These are phyloP conservation scores for Marchantia polymorpha DNA, from an alignment of 225 moss, liverwort and hornwort genomes.

Conservation along the genomic window DNA sequence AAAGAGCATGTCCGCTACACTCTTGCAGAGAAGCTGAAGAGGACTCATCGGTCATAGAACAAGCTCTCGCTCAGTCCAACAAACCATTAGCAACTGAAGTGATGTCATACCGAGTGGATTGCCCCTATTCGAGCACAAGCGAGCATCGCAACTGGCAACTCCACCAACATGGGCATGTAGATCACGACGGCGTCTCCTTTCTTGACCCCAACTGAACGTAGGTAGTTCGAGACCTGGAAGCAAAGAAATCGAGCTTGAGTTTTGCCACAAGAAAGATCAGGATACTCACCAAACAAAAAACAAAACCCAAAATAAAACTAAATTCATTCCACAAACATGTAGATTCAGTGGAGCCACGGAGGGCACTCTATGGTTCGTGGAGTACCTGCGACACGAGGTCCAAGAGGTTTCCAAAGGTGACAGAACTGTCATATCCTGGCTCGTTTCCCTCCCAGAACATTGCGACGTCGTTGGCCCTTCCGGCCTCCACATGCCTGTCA, in stretches of 20 bases:
- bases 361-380: too few relatives aligned
- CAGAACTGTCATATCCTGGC: conserved; percentile 47
- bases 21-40: too few relatives aligned
- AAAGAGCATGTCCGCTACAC: too few relatives aligned
- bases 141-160: conserved; percentile 87
- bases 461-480: conserved; percentile 60
- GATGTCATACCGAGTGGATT: conserved; percentile 57
- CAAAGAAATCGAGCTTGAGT: background rate
- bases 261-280: background rate
- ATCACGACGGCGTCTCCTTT: conserved; percentile 84
- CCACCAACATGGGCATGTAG: conserved; percentile 88
- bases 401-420: conserved; percentile 59
- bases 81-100: background rate
- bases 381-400: conserved; percentile 58
- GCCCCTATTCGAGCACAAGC: conserved; percentile 90
- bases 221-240: conserved; percentile 66
- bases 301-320: background rate
- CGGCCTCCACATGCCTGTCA: conserved; percentile 78
- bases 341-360: background rate
- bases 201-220: conserved; percentile 67
- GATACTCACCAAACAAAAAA: background rate
- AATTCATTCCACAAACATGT: background rate
- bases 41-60: too few relatives aligned
- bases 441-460: conserved; percentile 92
- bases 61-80: too few relatives aligned